Percentiles rank a stretch among this genome's conserved stretches.
Evolutionary conservation across 495 filamentous ascomycete species (phyloP).

Genomic region (Peziza echinospora): DNA sequence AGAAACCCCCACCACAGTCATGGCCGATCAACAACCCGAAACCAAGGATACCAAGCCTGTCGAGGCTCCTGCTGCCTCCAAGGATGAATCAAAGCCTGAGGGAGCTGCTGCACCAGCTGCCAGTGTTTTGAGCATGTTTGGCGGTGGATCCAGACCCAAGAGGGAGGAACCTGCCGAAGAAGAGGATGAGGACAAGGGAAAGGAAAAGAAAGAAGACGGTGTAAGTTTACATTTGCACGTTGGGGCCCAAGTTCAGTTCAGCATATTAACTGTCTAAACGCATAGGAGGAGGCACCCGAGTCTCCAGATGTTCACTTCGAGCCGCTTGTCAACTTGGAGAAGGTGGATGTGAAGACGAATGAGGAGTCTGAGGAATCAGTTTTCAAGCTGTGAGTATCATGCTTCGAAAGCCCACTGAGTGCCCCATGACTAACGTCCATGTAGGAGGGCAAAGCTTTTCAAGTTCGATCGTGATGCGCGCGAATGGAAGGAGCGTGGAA

Average conservation of each 20-base stretch:
- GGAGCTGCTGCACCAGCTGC: not conserved
- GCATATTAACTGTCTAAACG: not conserved
- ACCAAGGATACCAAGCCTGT: not conserved
- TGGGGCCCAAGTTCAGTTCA: too few species aligned
- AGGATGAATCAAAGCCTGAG: not conserved
- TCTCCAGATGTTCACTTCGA: constrained; percentile 91
- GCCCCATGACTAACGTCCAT: constrained; percentile 1
- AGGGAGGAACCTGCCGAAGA: not conserved
- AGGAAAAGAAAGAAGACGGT: not conserved
- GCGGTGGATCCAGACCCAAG: not conserved
- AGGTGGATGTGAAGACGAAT: constrained; percentile 91
- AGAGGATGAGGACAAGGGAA: not conserved
- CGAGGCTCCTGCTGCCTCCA: not conserved
- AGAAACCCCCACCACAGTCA: too few species aligned
- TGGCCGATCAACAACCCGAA: too few species aligned
- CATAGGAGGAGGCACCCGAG: constrained; percentile 52
- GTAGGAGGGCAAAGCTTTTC: constrained; percentile 80
- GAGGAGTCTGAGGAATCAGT: constrained; percentile 92
- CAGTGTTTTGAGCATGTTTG: not conserved
- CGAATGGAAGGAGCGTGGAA: constrained; percentile 99
- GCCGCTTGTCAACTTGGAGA: constrained; percentile 83
- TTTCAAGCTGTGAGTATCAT: constrained; percentile 60
- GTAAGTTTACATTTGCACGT: not conserved
- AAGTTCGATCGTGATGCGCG: constrained; percentile 73
- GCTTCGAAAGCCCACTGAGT: not conserved